These are phyloP conservation scores for Phytophthora cajani DNA, from an alignment of 352 stramenopile species.

Conservation along the genomic window DNA sequence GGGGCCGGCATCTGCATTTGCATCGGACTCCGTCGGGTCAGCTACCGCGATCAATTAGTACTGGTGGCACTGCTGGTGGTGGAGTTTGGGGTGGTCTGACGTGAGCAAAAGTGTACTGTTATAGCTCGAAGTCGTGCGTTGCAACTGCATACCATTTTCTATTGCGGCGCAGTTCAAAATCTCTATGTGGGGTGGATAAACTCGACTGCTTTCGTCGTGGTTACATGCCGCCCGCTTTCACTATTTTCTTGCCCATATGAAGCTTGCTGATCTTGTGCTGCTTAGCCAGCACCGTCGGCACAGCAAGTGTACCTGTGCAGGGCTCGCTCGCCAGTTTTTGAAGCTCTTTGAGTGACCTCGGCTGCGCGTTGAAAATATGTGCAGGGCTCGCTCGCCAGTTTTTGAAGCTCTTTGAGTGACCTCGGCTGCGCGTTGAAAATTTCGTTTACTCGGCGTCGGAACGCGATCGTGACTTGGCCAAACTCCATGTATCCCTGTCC, in stretches of 20 bases:
- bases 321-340: slow-evolving; percentile 72
- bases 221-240: slow-evolving; percentile 38
- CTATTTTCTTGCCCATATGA: slow-evolving; percentile 42
- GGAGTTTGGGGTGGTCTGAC: slow-evolving; percentile 9
- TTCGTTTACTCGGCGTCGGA: slow-evolving; percentile 65
- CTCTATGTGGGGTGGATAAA: slow-evolving; percentile 33
- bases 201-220: slow-evolving; percentile 35
- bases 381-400: slow-evolving; percentile 71
- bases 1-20: slow-evolving; percentile 36
- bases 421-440: slow-evolving; percentile 79
- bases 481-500: slow-evolving; percentile 90
- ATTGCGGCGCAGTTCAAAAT: slow-evolving; percentile 46
- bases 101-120: slow-evolving; percentile 13
- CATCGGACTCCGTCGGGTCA: slow-evolving; percentile 24
- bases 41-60: slow-evolving; percentile 22
- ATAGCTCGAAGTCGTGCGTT: slow-evolving; percentile 8
- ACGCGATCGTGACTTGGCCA: slow-evolving; percentile 77
- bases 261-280: slow-evolving; percentile 49
- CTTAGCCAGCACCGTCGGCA: slow-evolving; percentile 43
- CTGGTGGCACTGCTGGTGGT: background rate
- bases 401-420: slow-evolving; percentile 66
- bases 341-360: slow-evolving; percentile 65
- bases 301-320: slow-evolving; percentile 62
- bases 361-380: slow-evolving; percentile 81
- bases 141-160: slow-evolving; percentile 42